phyloP scores from a whole-genome alignment of 345 rosid species.

The Brassica nigra region DNA sequence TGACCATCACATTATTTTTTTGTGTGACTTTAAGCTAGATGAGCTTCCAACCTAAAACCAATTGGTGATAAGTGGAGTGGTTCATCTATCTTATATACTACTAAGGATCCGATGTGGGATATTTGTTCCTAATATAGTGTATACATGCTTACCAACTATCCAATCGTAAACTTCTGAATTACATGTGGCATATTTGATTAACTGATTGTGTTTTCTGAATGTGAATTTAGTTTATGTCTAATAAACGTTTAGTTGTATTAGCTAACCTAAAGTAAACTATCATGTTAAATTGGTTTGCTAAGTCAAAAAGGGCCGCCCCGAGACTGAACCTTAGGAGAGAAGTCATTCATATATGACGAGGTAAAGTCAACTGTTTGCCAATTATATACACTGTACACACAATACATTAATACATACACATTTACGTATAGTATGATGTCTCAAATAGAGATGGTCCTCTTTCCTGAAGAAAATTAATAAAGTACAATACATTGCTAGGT shows the following conservation, averaged over 20 bases:
- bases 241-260: neutral
- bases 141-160: neutral
- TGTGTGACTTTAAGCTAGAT: too few relatives aligned
- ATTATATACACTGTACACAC: constrained; percentile 6
- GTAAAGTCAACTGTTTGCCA: constrained; percentile 14
- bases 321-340: constrained; percentile 27
- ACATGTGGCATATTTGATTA: neutral
- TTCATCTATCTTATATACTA: too few relatives aligned
- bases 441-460: neutral
- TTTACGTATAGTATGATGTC: constrained; percentile 16
- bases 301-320: constrained; percentile 32
- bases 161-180: neutral
- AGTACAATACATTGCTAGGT: constrained; percentile 11
- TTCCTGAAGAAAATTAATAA: constrained; percentile 3
- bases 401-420: constrained; percentile 1
- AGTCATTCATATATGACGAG: constrained; percentile 17
- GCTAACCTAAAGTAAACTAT: neutral
- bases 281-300: neutral
- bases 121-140: neutral
- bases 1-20: constrained; percentile 1
- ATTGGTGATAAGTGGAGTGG: too few relatives aligned
- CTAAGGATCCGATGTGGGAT: too few relatives aligned
- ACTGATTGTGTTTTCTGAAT: neutral
- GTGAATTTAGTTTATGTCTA: neutral
- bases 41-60: too few relatives aligned